Conservation (phyloP, 352 stramenopile genomes). For the Phytopythium ostracodes region DNA sequence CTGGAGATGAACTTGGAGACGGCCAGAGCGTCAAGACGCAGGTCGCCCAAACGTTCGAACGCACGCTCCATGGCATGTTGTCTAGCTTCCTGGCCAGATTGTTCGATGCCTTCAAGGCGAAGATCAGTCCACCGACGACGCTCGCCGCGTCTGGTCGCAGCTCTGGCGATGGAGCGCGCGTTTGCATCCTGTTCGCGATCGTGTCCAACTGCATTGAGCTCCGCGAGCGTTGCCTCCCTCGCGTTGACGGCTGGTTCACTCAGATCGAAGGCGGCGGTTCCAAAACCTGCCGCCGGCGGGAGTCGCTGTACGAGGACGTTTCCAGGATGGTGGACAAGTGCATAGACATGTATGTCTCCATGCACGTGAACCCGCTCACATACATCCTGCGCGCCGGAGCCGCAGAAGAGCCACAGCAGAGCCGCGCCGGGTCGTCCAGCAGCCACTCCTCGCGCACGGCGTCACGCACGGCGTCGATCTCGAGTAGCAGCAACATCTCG, state of each 20-base stretch:
- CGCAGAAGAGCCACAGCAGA: constrained; percentile 41
- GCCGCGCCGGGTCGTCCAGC: constrained; percentile 5
- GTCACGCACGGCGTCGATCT: constrained; percentile 17
- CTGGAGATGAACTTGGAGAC: constrained; percentile 4
- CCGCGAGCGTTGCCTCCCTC: constrained; percentile 45
- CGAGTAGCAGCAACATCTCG: constrained; percentile 12
- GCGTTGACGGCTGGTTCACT: constrained; percentile 41
- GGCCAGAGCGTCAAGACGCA: background rate
- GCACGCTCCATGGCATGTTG: constrained; percentile 46
- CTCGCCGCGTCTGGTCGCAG: constrained; percentile 24
- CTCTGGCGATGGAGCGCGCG: constrained; percentile 25
- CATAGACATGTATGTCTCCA: constrained; percentile 54
- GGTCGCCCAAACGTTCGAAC: constrained; percentile 24
- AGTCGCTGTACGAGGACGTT: constrained; percentile 34
- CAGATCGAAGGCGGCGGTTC: constrained; percentile 25
- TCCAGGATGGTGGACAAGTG: constrained; percentile 50
- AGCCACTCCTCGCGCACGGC: constrained; percentile 18
- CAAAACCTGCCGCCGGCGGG: constrained; percentile 9
- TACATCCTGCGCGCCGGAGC: constrained; percentile 42
- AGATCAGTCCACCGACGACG: constrained; percentile 32
- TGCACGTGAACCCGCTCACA: constrained; percentile 44
- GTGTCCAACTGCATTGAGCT: constrained; percentile 71
- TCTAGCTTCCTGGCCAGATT: constrained; percentile 44
- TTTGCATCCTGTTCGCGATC: constrained; percentile 62
- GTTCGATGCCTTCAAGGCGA: constrained; percentile 35